Conservation (phyloP, 805 yeast genomes). For the Metschnikowia amazonensis region DNA sequence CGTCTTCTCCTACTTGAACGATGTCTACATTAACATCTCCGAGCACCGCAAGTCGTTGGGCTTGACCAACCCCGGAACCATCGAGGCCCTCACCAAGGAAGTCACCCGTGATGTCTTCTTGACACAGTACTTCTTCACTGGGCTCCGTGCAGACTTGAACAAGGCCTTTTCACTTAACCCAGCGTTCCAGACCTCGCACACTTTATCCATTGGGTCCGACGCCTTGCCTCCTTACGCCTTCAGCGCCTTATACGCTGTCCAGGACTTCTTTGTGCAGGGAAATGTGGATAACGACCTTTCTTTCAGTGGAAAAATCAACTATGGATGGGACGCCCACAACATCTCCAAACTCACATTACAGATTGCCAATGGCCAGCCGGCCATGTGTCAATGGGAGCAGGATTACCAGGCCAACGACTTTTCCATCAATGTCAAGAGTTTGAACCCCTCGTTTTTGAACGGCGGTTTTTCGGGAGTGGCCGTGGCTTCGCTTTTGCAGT, state of each 20-base stretch:
- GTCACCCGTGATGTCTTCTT: slow-evolving; percentile 91
- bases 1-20: slow-evolving; percentile 71
- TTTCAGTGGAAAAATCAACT: slow-evolving; percentile 83
- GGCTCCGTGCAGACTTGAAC: slow-evolving; percentile 92
- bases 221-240: slow-evolving; percentile 87
- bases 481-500: slow-evolving; percentile 86
- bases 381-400: slow-evolving; percentile 94
- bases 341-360: slow-evolving; percentile 84
- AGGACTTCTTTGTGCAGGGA: slow-evolving; percentile 83
- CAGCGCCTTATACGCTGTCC: slow-evolving; percentile 84
- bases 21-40: slow-evolving; percentile 65
- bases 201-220: slow-evolving; percentile 83
- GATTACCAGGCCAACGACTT: slow-evolving; percentile 89
- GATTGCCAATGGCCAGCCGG: slow-evolving; percentile 81
- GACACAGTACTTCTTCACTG: slow-evolving; percentile 86
- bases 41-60: slow-evolving; percentile 81
- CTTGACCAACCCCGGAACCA: slow-evolving; percentile 87
- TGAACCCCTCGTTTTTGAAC: slow-evolving; percentile 79
- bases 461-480: slow-evolving; percentile 86
- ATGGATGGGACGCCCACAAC: slow-evolving; percentile 80
- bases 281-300: slow-evolving; percentile 83
- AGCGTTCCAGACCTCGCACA: slow-evolving; percentile 94
- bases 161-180: slow-evolving; percentile 90
- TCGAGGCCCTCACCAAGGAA: slow-evolving; percentile 90
- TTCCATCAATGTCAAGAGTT: slow-evolving; percentile 81